Percentiles rank a stretch among this genome's conserved stretches.
Evolutionary conservation across 352 stramenopile species (phyloP).

Genomic region (Blastocystis sp.): DNA sequence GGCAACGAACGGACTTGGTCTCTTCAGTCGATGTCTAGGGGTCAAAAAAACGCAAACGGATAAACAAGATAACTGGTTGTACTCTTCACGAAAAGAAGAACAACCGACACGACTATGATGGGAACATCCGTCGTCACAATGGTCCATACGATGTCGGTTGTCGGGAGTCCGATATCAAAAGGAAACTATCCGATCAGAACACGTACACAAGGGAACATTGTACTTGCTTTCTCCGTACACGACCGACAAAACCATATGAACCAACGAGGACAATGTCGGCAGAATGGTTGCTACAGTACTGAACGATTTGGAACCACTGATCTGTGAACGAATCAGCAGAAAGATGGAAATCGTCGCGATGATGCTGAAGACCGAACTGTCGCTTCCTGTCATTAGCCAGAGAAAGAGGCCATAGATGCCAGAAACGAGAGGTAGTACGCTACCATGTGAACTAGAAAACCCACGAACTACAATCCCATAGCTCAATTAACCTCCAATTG

Average conservation of each 20-base stretch:
- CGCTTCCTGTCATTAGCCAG: background rate
- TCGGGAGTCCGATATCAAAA: constrained; percentile 17
- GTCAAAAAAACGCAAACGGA: background rate
- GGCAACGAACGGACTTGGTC: background rate
- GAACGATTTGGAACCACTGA: background rate
- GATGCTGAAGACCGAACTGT: background rate
- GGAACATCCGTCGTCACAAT: constrained; percentile 4
- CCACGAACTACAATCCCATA: background rate
- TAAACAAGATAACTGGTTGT: background rate
- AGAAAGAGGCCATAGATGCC: constrained; percentile 16
- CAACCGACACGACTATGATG: background rate
- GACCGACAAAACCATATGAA: background rate
- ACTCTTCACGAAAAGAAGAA: background rate
- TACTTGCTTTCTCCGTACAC: background rate
- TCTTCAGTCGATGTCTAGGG: background rate
- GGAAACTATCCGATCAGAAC: background rate
- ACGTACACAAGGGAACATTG: background rate
- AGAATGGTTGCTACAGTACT: background rate
- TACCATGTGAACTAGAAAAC: background rate
- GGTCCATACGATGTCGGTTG: too few species aligned
- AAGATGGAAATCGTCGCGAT: background rate
- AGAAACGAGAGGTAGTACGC: background rate
- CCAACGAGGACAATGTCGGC: background rate
- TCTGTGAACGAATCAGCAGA: background rate
- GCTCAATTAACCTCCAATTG: too few species aligned